These are phyloP conservation scores for Tagetes erecta DNA, from an alignment of 129 eudicot species.

Conservation along the genomic window DNA sequence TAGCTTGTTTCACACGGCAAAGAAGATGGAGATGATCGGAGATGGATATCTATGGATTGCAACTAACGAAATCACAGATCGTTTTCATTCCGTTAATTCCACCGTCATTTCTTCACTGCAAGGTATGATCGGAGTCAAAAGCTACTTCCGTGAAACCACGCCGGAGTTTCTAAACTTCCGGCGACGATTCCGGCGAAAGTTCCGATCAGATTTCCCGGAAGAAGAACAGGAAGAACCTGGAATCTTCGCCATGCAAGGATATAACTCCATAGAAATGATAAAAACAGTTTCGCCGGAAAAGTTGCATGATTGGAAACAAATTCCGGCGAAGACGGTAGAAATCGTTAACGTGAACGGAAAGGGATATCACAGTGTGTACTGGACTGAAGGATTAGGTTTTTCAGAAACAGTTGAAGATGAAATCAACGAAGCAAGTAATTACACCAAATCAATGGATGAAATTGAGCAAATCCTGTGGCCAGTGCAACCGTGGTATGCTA, in stretches of 20 bases:
- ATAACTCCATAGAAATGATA: conserved; percentile 27
- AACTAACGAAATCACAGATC: conserved; percentile 42
- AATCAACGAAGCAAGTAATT: conserved; percentile 17
- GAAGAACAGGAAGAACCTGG: conserved; percentile 52
- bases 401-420: conserved; percentile 20
- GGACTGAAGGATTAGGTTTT: conserved; percentile 52
- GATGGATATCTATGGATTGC: conserved; percentile 60
- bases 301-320: conserved; percentile 21
- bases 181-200: conserved; percentile 36
- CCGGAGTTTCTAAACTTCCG: conserved; percentile 32
- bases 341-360: conserved; percentile 49
- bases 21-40: conserved; percentile 45
- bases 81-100: conserved; percentile 41
- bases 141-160: conserved; percentile 32
- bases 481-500: conserved; percentile 33
- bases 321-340: conserved; percentile 26
- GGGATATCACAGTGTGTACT: conserved; percentile 43
- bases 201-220: conserved; percentile 38
- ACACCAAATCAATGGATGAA: conserved; percentile 30
- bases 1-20: conserved; percentile 46
- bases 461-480: conserved; percentile 49
- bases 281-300: conserved; percentile 8
- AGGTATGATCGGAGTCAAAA: conserved; percentile 63
- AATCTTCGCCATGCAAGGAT: conserved; percentile 47
- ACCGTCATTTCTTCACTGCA: conserved; percentile 44